Percentiles rank a stretch among this genome's conserved stretches.
Evolutionary conservation across 495 filamentous ascomycete genomes (phyloP).

Genomic region (Penicillium paradoxum): DNA sequence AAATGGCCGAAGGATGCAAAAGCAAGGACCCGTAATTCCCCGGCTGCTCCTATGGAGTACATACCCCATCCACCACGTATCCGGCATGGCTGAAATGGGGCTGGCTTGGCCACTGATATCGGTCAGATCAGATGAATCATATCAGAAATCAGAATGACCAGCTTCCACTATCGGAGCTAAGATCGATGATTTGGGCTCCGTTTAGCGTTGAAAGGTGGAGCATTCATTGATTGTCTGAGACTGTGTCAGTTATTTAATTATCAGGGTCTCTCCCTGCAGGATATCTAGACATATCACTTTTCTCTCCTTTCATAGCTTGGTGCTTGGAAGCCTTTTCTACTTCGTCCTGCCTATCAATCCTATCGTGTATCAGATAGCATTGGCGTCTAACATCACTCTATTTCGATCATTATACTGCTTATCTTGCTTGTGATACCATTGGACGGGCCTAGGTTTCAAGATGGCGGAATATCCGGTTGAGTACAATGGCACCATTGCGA

Average conservation of each 20-base stretch:
- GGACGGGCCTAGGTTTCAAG: constrained; percentile 8
- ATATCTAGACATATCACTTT: constrained; percentile 20
- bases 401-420: neutral
- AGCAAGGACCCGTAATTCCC: constrained; percentile 21
- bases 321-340: neutral
- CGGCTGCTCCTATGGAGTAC: constrained; percentile 11
- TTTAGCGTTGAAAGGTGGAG: constrained; percentile 24
- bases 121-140: constrained; percentile 21
- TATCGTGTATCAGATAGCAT: neutral
- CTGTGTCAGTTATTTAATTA: constrained; percentile 23
- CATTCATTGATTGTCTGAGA: neutral
- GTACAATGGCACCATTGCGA: constrained; percentile 61
- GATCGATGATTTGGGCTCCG: constrained; percentile 19
- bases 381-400: neutral
- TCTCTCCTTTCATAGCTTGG: constrained; percentile 4
- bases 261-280: constrained; percentile 20
- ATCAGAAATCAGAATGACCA: constrained; percentile 23
- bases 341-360: constrained; percentile 1
- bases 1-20: neutral
- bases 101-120: constrained; percentile 22
- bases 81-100: constrained; percentile 14
- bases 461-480: constrained; percentile 42
- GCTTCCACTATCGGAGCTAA: constrained; percentile 22
- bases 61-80: constrained; percentile 5
- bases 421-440: constrained; percentile 2